Evolutionary conservation across 495 filamentous ascomycete genomes (phyloP).

Genomic region (Penicillium riverlandense): DNA sequence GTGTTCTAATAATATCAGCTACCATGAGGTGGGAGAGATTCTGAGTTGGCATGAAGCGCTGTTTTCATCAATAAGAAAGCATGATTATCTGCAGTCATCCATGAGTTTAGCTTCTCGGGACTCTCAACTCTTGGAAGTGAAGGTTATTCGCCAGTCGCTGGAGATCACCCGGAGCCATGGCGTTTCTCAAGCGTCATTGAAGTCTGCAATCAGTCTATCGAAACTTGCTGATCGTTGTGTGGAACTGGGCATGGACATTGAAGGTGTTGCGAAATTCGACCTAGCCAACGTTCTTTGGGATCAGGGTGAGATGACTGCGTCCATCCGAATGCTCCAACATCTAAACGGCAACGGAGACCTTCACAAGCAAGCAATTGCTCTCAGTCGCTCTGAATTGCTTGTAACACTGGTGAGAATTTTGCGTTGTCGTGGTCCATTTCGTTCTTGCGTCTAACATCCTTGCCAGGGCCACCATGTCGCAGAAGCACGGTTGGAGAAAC

Average conservation of each 20-base stretch:
- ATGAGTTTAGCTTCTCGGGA: conserved; percentile 50
- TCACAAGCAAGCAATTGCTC: conserved; percentile 62
- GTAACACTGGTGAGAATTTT: conserved; percentile 64
- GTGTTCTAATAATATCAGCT: conserved; percentile 45
- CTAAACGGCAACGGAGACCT: conserved; percentile 55
- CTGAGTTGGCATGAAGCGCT: conserved; percentile 75
- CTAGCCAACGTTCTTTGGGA: conserved; percentile 89
- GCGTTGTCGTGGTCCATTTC: neutral
- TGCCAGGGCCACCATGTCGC: conserved; percentile 72
- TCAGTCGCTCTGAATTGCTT: conserved; percentile 73
- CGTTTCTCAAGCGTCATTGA: conserved; percentile 77
- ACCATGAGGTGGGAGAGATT: conserved; percentile 72
- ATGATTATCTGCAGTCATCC: conserved; percentile 50
- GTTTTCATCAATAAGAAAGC: conserved; percentile 70
- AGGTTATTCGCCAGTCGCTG: conserved; percentile 65
- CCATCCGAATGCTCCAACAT: conserved; percentile 78
- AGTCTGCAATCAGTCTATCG: conserved; percentile 71
- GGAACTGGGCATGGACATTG: conserved; percentile 63
- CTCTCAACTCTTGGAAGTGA: conserved; percentile 64
- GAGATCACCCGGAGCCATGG: conserved; percentile 68
- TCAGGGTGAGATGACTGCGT: conserved; percentile 84
- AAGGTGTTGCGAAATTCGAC: conserved; percentile 67
- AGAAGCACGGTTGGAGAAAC: conserved; percentile 86
- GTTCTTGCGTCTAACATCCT: conserved; percentile 9
- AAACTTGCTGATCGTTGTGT: conserved; percentile 62